Evolutionary conservation across 805 yeast genomes (phyloP).

Genomic region (Kodamaea kakaduensis): DNA sequence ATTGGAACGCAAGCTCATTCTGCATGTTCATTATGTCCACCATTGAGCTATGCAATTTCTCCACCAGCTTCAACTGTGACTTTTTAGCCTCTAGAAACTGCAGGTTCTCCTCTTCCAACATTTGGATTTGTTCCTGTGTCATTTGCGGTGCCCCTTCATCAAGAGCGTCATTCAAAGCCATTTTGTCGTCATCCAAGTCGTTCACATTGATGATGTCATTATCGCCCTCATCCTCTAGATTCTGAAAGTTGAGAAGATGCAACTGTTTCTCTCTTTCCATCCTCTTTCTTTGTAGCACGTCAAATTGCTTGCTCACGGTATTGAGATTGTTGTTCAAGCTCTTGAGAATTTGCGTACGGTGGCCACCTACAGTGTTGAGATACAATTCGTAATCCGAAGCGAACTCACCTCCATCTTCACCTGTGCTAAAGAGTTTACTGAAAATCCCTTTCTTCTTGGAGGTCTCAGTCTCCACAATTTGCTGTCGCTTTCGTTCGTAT

Average conservation of each 20-base stretch:
- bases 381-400: slow-evolving; percentile 32
- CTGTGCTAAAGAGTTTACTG: slow-evolving; percentile 9
- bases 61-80: slow-evolving; percentile 58
- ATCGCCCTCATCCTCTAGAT: slow-evolving; percentile 23
- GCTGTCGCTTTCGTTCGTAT: slow-evolving; percentile 48
- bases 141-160: slow-evolving; percentile 18
- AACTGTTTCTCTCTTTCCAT: slow-evolving; percentile 35
- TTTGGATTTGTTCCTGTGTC: slow-evolving; percentile 54
- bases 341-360: slow-evolving; percentile 47
- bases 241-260: slow-evolving; percentile 37
- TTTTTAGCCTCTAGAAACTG: slow-evolving; percentile 51
- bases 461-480: slow-evolving; percentile 1
- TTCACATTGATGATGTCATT: slow-evolving; percentile 4
- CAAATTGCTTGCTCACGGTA: slow-evolving; percentile 41
- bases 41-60: slow-evolving; percentile 56
- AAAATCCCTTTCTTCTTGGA: slow-evolving; percentile 6
- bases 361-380: slow-evolving; percentile 36
- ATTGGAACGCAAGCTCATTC: slow-evolving; percentile 67
- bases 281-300: slow-evolving; percentile 48
- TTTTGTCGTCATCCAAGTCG: slow-evolving; percentile 9
- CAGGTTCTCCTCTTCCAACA: slow-evolving; percentile 56
- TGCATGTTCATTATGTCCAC: slow-evolving; percentile 73
- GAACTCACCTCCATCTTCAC: slow-evolving; percentile 31
- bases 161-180: background rate
- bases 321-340: slow-evolving; percentile 45